Evolutionary conservation across 176 grass and related monocot species (phyloP).

Genomic region (Oryza glumipatula): DNA sequence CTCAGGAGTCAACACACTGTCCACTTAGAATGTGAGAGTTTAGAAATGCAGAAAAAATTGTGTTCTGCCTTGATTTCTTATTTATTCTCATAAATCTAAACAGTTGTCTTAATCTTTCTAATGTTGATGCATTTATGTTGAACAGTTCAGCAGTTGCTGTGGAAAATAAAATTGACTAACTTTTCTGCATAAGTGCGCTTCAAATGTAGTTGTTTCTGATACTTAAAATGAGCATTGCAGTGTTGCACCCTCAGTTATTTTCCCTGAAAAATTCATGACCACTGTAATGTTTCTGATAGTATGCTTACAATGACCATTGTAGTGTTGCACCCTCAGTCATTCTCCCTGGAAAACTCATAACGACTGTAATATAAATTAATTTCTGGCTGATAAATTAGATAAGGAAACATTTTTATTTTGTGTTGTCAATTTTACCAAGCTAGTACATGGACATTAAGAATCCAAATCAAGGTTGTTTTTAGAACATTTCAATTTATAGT

Average conservation of each 20-base stretch:
- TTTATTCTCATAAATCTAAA: not conserved
- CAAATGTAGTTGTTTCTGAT: not conserved
- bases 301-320: no score
- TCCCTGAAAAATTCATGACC: not conserved
- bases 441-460: not conserved
- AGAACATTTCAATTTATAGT: not conserved
- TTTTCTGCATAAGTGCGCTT: not conserved
- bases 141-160: not conserved
- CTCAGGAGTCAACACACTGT: not conserved
- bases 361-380: not conserved
- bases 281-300: not conserved
- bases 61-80: constrained; percentile 8
- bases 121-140: not conserved
- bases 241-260: not conserved
- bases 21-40: not conserved
- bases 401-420: not conserved
- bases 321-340: not conserved
- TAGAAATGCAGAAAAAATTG: not conserved
- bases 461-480: not conserved
- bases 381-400: not conserved
- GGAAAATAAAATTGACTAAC: not conserved
- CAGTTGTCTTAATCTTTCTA: not conserved
- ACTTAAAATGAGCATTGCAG: not conserved
- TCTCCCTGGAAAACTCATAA: not conserved
- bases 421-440: constrained; percentile 5